Percentiles rank a stretch among this genome's conserved stretches.
Conservation (phyloP, 2,329 filamentous ascomycete genomes). For the Ophiostoma tasmaniense region DNA sequence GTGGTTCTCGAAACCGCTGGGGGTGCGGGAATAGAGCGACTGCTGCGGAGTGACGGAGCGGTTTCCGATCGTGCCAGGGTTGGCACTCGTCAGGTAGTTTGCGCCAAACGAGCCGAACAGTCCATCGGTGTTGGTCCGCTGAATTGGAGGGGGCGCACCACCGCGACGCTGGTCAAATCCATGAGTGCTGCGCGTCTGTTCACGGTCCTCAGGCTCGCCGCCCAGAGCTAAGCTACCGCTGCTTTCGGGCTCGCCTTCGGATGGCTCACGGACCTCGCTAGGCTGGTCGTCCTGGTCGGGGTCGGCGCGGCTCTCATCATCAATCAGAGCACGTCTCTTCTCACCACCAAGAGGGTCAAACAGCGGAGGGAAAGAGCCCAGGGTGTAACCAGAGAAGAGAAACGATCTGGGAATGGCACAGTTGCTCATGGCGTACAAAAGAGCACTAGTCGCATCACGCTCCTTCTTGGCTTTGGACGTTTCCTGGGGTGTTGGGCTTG, state of each 20-base stretch:
- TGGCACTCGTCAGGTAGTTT: slow-evolving; percentile 38
- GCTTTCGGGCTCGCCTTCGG: slow-evolving; percentile 71
- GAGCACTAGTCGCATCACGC: slow-evolving; percentile 20
- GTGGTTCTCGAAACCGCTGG: slow-evolving; percentile 49
- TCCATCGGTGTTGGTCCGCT: slow-evolving; percentile 48
- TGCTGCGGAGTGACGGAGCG: slow-evolving; percentile 25
- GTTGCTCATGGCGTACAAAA: slow-evolving; percentile 32
- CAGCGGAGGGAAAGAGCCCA: slow-evolving; percentile 55
- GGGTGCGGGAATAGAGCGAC: slow-evolving; percentile 54
- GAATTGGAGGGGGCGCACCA: slow-evolving; percentile 68
- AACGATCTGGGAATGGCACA: slow-evolving; percentile 30
- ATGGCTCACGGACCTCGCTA: slow-evolving; percentile 36
- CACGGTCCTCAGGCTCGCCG: slow-evolving; percentile 81
- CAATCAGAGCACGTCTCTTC: slow-evolving; percentile 68
- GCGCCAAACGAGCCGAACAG: slow-evolving; percentile 46
- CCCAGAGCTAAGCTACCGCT: slow-evolving; percentile 80
- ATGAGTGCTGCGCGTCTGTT: slow-evolving; percentile 43
- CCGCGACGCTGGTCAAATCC: slow-evolving; percentile 52
- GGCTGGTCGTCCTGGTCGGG: slow-evolving; percentile 40
- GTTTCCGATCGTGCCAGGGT: slow-evolving; percentile 22
- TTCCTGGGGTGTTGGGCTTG: neutral
- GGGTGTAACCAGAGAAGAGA: slow-evolving; percentile 20
- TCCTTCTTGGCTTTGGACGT: slow-evolving; percentile 14
- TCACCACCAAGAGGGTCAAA: slow-evolving; percentile 77
- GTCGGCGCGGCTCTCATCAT: slow-evolving; percentile 52